These are phyloP conservation scores for Claviceps maximensis DNA, from an alignment of 2,329 filamentous ascomycete species.

Conservation along the genomic window DNA sequence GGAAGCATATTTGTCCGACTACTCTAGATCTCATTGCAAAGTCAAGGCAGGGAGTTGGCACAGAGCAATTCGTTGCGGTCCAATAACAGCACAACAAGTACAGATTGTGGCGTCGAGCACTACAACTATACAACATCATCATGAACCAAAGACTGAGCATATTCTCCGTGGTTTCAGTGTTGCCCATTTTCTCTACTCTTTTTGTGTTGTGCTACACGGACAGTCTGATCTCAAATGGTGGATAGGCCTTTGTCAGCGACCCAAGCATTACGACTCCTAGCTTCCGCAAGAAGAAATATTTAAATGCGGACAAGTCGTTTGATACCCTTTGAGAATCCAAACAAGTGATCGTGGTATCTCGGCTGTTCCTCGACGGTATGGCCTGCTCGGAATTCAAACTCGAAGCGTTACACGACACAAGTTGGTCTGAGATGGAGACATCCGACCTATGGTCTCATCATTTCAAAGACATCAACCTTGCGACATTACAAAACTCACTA, in stretches of 20 bases:
- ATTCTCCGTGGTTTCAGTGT: slow-evolving; percentile 28
- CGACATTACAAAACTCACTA: too few relatives aligned
- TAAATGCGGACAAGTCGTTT: slow-evolving; percentile 31
- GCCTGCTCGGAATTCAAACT: slow-evolving; percentile 32
- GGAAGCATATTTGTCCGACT: slow-evolving; percentile 20
- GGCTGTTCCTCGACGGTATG: slow-evolving; percentile 39
- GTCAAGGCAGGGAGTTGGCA: slow-evolving; percentile 29
- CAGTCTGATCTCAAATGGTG: slow-evolving; percentile 23
- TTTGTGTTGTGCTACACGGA: slow-evolving; percentile 33
- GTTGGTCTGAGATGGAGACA: slow-evolving; percentile 19
- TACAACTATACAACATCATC: slow-evolving; percentile 33
- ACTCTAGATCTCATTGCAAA: too few relatives aligned
- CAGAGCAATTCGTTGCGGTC: slow-evolving; percentile 36
- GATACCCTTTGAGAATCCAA: slow-evolving; percentile 31
- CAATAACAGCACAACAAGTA: slow-evolving; percentile 27
- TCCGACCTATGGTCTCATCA: slow-evolving; percentile 32
- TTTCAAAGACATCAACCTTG: slow-evolving; percentile 16
- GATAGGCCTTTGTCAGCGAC: slow-evolving; percentile 32
- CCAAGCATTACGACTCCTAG: slow-evolving; percentile 28
- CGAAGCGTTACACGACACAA: slow-evolving; percentile 21
- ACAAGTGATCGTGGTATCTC: slow-evolving; percentile 24
- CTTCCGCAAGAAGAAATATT: slow-evolving; percentile 24
- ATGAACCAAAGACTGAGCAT: slow-evolving; percentile 27
- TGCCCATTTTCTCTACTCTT: slow-evolving; percentile 37
- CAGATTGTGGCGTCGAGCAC: slow-evolving; percentile 23